Conservation (phyloP, 2,329 filamentous ascomycete genomes). For the Drechslerella stenobrocha region DNA sequence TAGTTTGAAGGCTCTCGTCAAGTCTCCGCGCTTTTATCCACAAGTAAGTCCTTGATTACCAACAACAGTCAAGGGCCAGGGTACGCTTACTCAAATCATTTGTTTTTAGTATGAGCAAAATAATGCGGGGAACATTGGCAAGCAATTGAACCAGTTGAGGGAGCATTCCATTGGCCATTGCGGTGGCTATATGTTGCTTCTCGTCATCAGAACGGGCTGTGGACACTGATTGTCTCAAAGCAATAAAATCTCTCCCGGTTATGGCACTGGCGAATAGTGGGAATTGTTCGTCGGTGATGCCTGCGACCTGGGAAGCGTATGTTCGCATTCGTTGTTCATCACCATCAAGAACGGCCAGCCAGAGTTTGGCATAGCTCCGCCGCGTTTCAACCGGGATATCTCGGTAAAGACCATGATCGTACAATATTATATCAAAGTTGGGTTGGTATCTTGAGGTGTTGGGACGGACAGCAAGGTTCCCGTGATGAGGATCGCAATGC, state of each 20-base stretch:
- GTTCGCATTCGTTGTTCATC: slow-evolving; percentile 83
- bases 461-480: slow-evolving; percentile 88
- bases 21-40: slow-evolving; percentile 67
- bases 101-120: slow-evolving; percentile 93
- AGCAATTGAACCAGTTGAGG: slow-evolving; percentile 85
- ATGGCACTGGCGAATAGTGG: slow-evolving; percentile 95
- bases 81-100: slow-evolving; percentile 72
- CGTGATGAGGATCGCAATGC: slow-evolving; percentile 95
- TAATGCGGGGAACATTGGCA: slow-evolving; percentile 84
- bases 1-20: slow-evolving; percentile 84
- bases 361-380: slow-evolving; percentile 91
- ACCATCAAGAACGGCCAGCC: slow-evolving; percentile 91
- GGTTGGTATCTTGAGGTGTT: slow-evolving; percentile 65
- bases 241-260: slow-evolving; percentile 84
- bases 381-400: slow-evolving; percentile 79
- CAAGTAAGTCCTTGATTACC: neutral
- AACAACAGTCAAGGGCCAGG: slow-evolving; percentile 48
- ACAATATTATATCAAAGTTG: slow-evolving; percentile 94
- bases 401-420: slow-evolving; percentile 95
- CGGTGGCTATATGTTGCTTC: slow-evolving; percentile 81
- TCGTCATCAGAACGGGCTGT: slow-evolving; percentile 71
- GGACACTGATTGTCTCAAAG: slow-evolving; percentile 67
- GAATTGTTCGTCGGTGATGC: slow-evolving; percentile 85
- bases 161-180: slow-evolving; percentile 83
- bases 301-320: slow-evolving; percentile 85